Evolutionary conservation across 164 flowering plant species (phyloP).

Genomic region (Macadamia tetraphylla): DNA sequence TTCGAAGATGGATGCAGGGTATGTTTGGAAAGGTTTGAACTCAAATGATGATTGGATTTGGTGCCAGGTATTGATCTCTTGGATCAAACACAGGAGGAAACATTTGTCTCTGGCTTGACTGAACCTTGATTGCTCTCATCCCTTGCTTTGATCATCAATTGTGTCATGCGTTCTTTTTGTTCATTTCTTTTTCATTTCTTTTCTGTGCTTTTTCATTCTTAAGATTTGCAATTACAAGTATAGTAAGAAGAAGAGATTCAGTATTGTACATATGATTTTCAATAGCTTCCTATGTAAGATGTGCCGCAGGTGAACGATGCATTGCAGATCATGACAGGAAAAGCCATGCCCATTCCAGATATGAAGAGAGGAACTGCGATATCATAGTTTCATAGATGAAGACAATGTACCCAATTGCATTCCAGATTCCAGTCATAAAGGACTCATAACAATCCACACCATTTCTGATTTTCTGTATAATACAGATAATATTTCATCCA

Average conservation of each 20-base stretch:
- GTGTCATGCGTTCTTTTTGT: not conserved
- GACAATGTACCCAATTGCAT: too few relatives aligned
- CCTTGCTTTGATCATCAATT: not conserved
- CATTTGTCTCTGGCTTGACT: not conserved
- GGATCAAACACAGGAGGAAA: not conserved
- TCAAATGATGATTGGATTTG: not conserved
- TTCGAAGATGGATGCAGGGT: not conserved
- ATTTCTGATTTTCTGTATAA: constrained; percentile 4
- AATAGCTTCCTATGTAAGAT: too few relatives aligned
- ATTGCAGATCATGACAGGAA: too few relatives aligned
- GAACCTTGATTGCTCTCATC: not conserved
- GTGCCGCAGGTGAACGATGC: too few relatives aligned
- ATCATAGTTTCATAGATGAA: too few relatives aligned
- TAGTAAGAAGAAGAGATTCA: constrained; percentile 1
- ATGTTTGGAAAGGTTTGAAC: not conserved
- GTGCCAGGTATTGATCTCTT: not conserved
- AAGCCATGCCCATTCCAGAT: too few relatives aligned
- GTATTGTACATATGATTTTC: not conserved
- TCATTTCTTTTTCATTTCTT: not conserved
- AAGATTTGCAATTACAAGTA: not conserved
- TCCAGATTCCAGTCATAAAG: too few relatives aligned
- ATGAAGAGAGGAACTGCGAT: too few relatives aligned
- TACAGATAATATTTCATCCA: too few relatives aligned
- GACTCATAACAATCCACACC: constrained; percentile 11
- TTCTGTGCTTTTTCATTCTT: not conserved